phyloP scores from a whole-genome alignment of 257 asterid species.

The Scutellaria barbata region DNA sequence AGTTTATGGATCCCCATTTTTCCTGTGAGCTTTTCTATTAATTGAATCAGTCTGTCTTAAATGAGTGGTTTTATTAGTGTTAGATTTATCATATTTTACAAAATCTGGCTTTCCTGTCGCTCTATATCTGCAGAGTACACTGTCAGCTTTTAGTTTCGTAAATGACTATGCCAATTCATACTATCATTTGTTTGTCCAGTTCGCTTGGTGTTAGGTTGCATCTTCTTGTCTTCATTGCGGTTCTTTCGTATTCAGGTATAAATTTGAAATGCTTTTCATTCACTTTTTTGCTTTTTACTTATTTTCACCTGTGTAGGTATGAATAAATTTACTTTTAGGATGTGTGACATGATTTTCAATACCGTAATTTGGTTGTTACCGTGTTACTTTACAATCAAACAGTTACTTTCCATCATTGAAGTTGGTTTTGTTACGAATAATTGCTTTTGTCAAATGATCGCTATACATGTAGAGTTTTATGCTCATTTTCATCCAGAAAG shows the following conservation, averaged over 20 bases:
- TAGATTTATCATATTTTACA: slow-evolving; percentile 21
- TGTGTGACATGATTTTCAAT: slow-evolving; percentile 13
- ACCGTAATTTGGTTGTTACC: slow-evolving; percentile 10
- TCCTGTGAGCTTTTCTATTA: background rate
- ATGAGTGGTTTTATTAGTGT: background rate
- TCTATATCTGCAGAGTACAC: slow-evolving; percentile 20
- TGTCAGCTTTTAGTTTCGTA: slow-evolving; percentile 20
- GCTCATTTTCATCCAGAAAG: slow-evolving; percentile 25
- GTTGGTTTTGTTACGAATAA: slow-evolving; percentile 23
- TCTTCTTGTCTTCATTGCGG: slow-evolving; percentile 68
- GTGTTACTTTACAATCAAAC: slow-evolving; percentile 2
- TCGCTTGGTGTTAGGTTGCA: slow-evolving; percentile 80
- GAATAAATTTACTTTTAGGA: slow-evolving; percentile 12
- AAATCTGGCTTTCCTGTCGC: slow-evolving; percentile 9
- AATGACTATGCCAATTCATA: slow-evolving; percentile 14
- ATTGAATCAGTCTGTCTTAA: slow-evolving; percentile 3
- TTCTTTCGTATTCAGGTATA: slow-evolving; percentile 80
- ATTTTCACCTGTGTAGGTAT: background rate
- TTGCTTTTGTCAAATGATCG: slow-evolving; percentile 14
- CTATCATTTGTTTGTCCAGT: slow-evolving; percentile 52
- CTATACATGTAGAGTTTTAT: slow-evolving; percentile 2
- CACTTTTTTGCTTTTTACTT: slow-evolving; percentile 12
- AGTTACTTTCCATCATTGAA: slow-evolving; percentile 1
- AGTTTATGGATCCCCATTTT: background rate
- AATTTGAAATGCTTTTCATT: slow-evolving; percentile 26